Percentiles rank a stretch among this genome's conserved stretches.
These are phyloP conservation scores for Neurospora sp. DNA, from an alignment of 2,329 filamentous ascomycete genomes.

Conservation along the genomic window DNA sequence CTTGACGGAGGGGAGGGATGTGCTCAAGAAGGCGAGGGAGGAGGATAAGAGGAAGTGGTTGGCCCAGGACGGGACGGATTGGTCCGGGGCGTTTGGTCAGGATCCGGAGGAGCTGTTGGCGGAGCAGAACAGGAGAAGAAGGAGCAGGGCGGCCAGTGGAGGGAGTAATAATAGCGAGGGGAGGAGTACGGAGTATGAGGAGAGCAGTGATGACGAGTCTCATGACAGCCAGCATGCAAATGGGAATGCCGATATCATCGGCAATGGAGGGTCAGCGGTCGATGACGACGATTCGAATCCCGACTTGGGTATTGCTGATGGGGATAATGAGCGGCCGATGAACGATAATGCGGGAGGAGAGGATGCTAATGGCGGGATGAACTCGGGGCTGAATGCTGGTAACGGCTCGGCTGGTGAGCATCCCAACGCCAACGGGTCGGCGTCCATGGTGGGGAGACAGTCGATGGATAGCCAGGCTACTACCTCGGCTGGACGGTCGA, in stretches of 20 bases:
- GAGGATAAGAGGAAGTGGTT: conserved; percentile 73
- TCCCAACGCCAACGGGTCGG: conserved; percentile 12
- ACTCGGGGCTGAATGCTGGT: conserved; percentile 1
- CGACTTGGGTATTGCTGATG: conserved; percentile 16
- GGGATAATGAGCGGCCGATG: conserved; percentile 1
- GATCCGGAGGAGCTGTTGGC: conserved; percentile 50
- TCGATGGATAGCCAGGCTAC: conserved; percentile 32
- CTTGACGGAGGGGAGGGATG: conserved; percentile 67
- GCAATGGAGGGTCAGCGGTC: not conserved
- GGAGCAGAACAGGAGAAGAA: conserved; percentile 17
- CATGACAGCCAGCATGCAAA: not conserved
- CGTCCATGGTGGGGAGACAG: conserved; percentile 13
- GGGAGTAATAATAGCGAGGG: conserved; percentile 25
- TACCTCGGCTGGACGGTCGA: not conserved
- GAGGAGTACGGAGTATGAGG: conserved; percentile 29
- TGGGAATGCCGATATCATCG: not conserved
- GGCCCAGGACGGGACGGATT: conserved; percentile 69
- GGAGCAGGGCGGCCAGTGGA: conserved; percentile 29
- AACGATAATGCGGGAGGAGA: not conserved
- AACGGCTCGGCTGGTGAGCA: conserved; percentile 11
- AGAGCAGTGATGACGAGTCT: conserved; percentile 29
- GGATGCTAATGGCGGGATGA: conserved; percentile 1
- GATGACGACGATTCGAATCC: conserved; percentile 2
- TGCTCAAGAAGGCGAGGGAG: conserved; percentile 61
- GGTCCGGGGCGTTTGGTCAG: conserved; percentile 72